Base-by-base conservation (phyloP, 495 filamentous ascomycete genomes). In the Daldinia childiae region DNA sequence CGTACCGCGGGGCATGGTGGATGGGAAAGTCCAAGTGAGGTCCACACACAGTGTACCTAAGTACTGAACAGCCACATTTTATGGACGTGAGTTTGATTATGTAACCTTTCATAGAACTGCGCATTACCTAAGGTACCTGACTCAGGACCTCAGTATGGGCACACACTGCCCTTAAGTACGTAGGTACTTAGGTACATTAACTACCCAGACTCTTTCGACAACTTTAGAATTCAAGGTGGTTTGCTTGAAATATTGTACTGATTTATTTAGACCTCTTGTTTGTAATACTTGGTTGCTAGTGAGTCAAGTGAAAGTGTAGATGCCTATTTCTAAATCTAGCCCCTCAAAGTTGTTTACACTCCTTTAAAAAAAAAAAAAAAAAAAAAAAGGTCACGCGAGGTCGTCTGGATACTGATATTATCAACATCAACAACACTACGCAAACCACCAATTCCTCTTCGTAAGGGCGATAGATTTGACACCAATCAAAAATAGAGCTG, bases 1-100 rank as follows among this genome's bases (percentile, higher is more conserved):
- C 21, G 48, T 29, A 52, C 48, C 48, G 48, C 48, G 48, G 48
- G 48, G 48, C 48, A 52, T n/a, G n/a, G n/a, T n/a, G n/a, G n/a
- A n/a, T n/a, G 26, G 1, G 3, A 1, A 1, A 1, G 3, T 1
- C 26, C 26, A 1, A 45, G 9, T 29, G 27, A 29, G 27, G 27
- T 52, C 19, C 24, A 27, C 26, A 15, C 5, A 52, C 21, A 0
- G 21, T 21, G 19, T 17, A 45, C 17, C 19, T 24, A 24, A 19
- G 43, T 48, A 48, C n/a, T 36, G 4, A 36, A 36, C 12, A 36
- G 34, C 34, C 34, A 36, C 11, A 36, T 12, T 36, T 36, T 4
- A 36, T n/a, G n/a, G n/a, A n/a, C 11, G 11, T 12, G 32, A 36
- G 11, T 12, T 36, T 36, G 32, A 36, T 36, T 36, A 36, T 14